A percentile compares a stretch with the other conserved stretches of the same genome.
Evolutionary conservation across 805 yeast species (phyloP).

Genomic region (Hanseniaspora thailandica): DNA sequence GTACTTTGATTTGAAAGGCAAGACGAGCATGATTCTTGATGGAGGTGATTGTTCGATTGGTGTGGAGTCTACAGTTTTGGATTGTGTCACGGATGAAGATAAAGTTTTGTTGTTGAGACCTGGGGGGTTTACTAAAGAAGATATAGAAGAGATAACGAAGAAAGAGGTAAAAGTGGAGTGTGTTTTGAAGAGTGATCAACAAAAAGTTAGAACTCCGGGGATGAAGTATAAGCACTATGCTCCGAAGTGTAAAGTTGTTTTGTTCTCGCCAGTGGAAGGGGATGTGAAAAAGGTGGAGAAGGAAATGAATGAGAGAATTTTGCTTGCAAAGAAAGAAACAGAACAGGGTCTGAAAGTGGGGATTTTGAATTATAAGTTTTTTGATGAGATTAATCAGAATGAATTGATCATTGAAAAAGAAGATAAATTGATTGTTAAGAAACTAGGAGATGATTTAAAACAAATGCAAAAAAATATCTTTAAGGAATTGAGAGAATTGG

Average conservation of each 20-base stretch:
- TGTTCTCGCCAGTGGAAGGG: conserved; percentile 44
- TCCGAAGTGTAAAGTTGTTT: conserved; percentile 70
- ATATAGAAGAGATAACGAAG: conserved; percentile 36
- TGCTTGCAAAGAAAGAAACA: conserved; percentile 24
- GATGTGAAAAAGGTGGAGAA: conserved; percentile 23
- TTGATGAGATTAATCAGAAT: conserved; percentile 32
- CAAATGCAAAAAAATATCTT: conserved; percentile 71
- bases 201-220: conserved; percentile 83
- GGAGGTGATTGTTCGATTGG: conserved; percentile 88
- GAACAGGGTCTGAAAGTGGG: conserved; percentile 13
- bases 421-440: conserved; percentile 18
- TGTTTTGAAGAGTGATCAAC: conserved; percentile 34
- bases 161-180: conserved; percentile 43
- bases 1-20: conserved; percentile 61
- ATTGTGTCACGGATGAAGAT: conserved; percentile 63
- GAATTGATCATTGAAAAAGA: neutral
- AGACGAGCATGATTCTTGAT: conserved; percentile 73
- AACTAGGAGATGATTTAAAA: conserved; percentile 34
- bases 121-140: conserved; percentile 78
- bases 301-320: conserved; percentile 6
- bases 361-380: conserved; percentile 37
- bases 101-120: conserved; percentile 78
- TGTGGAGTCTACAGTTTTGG: conserved; percentile 86
- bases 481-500: conserved; percentile 60
- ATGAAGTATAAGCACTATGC: conserved; percentile 96